Base-by-base conservation (phyloP, 345 rosid species). In the Eutrema heterophyllum region DNA sequence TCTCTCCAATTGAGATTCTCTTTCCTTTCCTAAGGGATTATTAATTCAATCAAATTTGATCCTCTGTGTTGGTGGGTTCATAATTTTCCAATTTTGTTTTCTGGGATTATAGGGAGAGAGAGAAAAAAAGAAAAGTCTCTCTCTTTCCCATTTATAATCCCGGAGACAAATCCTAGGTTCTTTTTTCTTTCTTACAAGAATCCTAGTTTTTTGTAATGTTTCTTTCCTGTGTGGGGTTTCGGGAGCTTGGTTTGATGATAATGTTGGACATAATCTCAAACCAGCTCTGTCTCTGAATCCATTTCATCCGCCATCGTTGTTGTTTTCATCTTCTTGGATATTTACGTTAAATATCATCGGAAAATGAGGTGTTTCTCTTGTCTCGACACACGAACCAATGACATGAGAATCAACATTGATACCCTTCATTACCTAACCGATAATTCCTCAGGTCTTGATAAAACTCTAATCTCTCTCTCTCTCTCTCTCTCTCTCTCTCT, bases 331-430 rank as follows among this genome's bases (percentile, higher is more conserved):
- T 55, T 41, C 59, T 29, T 43, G 10, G 6, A 10, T 33, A n/a
- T 29, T 32, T 36, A 53, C 57, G 30, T 68, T 41, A 18, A 18
- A 7, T 4, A 49, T 26, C 4, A 21, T 72, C 15, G 13, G 32
- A 66, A 67, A 64, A 91, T 88, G 97, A 82, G 84, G 68, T 94
- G 98, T 81, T 94, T 94, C 78, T 84, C 90, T 73, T 94, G 98
- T 78, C 43, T 88, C 12, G 78, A 27, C 68, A 67, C 84, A 1
- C 77, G 63, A n/a, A 74, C 74, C 26, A 83, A 82, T 15, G 97
- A 83, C 60, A 74, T 50, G 66, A 84, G 83, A 75, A 83, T 91
- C 79, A 93, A 88, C 65, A 68, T 79, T 70, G 93, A 88, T 58
- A 80, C 83, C 61, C 82, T 79, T 40, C 43, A 87, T 78, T 41